A percentile compares a stretch with the other conserved stretches of the same genome.
Evolutionary conservation across 78 protist genomes (phyloP).

Genomic region (Tieghemostelium lacteum): DNA sequence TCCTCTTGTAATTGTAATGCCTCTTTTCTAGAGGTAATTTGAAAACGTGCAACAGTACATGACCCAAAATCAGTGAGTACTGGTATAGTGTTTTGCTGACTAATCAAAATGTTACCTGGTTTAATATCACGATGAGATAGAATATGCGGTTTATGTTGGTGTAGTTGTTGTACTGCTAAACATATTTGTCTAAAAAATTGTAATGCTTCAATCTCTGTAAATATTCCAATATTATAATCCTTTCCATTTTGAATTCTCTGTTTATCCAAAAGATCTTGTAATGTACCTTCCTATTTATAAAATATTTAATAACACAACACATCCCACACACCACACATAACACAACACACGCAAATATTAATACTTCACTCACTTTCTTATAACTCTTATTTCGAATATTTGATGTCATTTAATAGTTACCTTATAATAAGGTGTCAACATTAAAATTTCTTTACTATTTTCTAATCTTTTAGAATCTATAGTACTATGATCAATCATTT

Average conservation of each 20-base stretch:
- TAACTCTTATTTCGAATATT: neutral
- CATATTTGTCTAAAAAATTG: constrained; percentile 43
- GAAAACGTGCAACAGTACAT: constrained; percentile 32
- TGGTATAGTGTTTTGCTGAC: neutral
- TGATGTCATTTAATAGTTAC: neutral
- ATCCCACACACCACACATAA: no score
- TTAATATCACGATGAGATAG: constrained; percentile 74
- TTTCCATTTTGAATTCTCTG: constrained; percentile 42
- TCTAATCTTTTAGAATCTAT: constrained; percentile 12
- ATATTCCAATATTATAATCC: neutral
- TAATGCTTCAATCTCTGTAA: constrained; percentile 2
- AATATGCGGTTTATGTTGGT: constrained; percentile 21
- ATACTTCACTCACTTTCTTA: neutral
- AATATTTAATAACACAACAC: no score
- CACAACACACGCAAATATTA: no score
- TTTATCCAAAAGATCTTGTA: constrained; percentile 69
- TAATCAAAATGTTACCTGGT: constrained; percentile 53
- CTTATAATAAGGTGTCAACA: constrained; percentile 52
- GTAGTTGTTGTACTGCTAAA: constrained; percentile 31
- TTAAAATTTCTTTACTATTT: constrained; percentile 19
- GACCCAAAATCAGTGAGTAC: constrained; percentile 73
- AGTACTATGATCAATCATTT: constrained; percentile 23
- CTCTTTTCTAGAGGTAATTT: constrained; percentile 30
- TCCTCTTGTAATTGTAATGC: constrained; percentile 69
- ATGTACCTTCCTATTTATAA: constrained; percentile 23